Evolutionary conservation across 1,139 yeast genomes (phyloP).

Genomic region (Hemisphaericaspora subhashii): DNA sequence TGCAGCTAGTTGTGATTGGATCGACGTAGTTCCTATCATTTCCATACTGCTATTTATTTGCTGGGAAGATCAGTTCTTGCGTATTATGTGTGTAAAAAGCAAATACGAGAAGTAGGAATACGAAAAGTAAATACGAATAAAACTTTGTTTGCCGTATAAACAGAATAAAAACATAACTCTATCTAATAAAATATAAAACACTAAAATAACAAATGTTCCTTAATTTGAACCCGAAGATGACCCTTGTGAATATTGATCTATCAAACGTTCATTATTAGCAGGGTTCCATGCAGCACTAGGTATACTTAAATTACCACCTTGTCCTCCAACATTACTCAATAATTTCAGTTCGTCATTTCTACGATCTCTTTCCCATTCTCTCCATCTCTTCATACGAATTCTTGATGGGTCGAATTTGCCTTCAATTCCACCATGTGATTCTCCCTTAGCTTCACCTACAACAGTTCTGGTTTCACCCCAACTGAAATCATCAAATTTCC

Average conservation of each 20-base stretch:
- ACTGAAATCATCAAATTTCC: slow-evolving; percentile 97
- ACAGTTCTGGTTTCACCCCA: slow-evolving; percentile 98
- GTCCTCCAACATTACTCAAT: slow-evolving; percentile 3
- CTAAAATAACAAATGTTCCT: not conserved
- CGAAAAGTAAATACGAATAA: no score
- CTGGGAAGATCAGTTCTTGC: no score
- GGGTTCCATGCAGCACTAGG: slow-evolving; percentile 56
- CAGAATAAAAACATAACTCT: not conserved
- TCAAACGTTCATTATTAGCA: slow-evolving; percentile 27
- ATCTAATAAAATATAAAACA: not conserved
- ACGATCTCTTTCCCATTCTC: slow-evolving; percentile 82
- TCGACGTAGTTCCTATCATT: no score
- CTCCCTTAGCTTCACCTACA: slow-evolving; percentile 65
- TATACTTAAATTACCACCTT: slow-evolving; percentile 25
- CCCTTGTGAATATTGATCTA: slow-evolving; percentile 30
- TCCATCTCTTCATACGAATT: slow-evolving; percentile 91
- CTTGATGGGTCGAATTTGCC: slow-evolving; percentile 89
- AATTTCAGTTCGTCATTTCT: slow-evolving; percentile 25
- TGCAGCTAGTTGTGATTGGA: no score
- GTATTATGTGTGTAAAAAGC: no score
- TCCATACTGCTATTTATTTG: no score
- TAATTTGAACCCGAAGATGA: slow-evolving; percentile 17
- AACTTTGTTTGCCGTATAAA: no score
- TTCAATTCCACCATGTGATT: slow-evolving; percentile 60
- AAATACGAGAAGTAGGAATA: no score